phyloP scores from a whole-genome alignment of 1,139 yeast genomes.

The Lizanozyma gosingica region DNA sequence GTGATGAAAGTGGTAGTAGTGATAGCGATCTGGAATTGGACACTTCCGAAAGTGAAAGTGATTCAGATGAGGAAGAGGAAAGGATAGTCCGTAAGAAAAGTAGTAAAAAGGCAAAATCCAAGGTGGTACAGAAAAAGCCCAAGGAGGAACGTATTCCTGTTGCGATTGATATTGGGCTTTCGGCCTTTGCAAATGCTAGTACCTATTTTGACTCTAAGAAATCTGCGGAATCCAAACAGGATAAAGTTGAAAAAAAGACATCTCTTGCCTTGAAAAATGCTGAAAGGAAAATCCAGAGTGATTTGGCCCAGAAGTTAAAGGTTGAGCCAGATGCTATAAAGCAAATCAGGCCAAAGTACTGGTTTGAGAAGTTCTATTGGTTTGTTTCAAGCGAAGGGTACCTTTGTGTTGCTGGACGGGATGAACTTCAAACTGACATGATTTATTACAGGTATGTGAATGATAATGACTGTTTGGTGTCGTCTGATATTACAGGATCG shows the following conservation, averaged over 20 bases:
- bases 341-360: slow-evolving; percentile 61
- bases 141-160: slow-evolving; percentile 34
- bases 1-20: slow-evolving; percentile 14
- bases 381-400: slow-evolving; percentile 85
- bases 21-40: slow-evolving; percentile 17
- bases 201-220: slow-evolving; percentile 74
- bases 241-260: slow-evolving; percentile 73
- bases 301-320: slow-evolving; percentile 58
- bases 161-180: slow-evolving; percentile 55
- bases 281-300: slow-evolving; percentile 67
- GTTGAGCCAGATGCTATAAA: slow-evolving; percentile 56
- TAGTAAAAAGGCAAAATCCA: slow-evolving; percentile 8
- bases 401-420: slow-evolving; percentile 80
- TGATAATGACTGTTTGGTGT: slow-evolving; percentile 63
- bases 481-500: slow-evolving; percentile 69
- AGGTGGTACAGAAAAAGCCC: slow-evolving; percentile 10
- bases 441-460: slow-evolving; percentile 64
- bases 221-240: slow-evolving; percentile 68
- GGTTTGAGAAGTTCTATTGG: slow-evolving; percentile 96
- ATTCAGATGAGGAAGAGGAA: slow-evolving; percentile 10
- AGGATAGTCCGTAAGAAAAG: slow-evolving; percentile 4
- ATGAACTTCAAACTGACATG: slow-evolving; percentile 75
- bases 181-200: slow-evolving; percentile 91
- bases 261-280: slow-evolving; percentile 77
- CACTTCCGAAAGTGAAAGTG: slow-evolving; percentile 21